Percentiles rank a stretch among this genome's conserved stretches.
phyloP scores from a whole-genome alignment of 228 moss, liverwort and hornwort genomes.

The Sphagnum fallax region DNA sequence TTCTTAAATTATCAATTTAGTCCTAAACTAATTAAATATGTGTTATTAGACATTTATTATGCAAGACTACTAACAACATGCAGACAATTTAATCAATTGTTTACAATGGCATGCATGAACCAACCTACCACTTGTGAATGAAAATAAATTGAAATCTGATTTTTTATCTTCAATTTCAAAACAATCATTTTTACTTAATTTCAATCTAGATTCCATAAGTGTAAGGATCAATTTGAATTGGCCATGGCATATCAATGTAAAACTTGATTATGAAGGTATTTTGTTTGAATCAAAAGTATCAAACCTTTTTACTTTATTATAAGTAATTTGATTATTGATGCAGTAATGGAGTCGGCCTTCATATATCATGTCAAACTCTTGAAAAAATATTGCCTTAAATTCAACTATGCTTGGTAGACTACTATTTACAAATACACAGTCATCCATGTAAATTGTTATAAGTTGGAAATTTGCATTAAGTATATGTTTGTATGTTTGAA shows the following conservation, averaged over 20 bases:
- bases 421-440: neutral
- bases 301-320: neutral
- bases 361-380: slow-evolving; percentile 2
- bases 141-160: neutral
- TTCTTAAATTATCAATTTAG: too few relatives aligned
- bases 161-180: neutral
- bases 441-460: slow-evolving; percentile 5
- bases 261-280: slow-evolving; percentile 1
- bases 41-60: neutral
- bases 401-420: neutral
- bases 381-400: neutral
- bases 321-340: slow-evolving; percentile 1
- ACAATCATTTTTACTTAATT: neutral
- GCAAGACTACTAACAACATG: neutral
- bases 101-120: neutral
- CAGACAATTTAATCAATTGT: neutral
- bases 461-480: neutral
- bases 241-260: slow-evolving; percentile 1
- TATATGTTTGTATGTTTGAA: neutral
- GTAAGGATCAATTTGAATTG: neutral
- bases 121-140: neutral
- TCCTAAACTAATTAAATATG: too few relatives aligned
- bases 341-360: neutral
- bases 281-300: neutral
- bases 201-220: neutral